phyloP scores from a whole-genome alignment of 1,139 yeast genomes.

The Starmera stellimalicola region DNA sequence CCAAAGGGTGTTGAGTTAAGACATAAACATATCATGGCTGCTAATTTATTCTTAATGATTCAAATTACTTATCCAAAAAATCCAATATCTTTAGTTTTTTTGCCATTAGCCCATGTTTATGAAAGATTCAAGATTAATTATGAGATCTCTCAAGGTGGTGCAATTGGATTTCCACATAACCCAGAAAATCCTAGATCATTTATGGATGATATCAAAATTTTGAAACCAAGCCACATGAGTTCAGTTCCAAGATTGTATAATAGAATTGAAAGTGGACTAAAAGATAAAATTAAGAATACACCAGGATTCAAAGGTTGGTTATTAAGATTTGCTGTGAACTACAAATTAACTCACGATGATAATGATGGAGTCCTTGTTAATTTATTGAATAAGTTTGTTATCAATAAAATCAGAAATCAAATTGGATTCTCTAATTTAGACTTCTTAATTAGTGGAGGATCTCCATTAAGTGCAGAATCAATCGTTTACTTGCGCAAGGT shows the following conservation, averaged over 20 bases:
- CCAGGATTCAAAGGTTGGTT: slow-evolving; percentile 18
- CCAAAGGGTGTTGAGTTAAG: slow-evolving; percentile 48
- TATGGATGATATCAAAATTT: slow-evolving; percentile 35
- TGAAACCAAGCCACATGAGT: slow-evolving; percentile 35
- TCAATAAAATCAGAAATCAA: slow-evolving; percentile 29
- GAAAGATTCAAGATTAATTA: slow-evolving; percentile 30
- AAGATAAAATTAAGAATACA: slow-evolving; percentile 23
- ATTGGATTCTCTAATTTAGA: slow-evolving; percentile 34
- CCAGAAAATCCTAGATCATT: slow-evolving; percentile 34
- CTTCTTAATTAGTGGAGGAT: slow-evolving; percentile 37
- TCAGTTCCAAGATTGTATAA: slow-evolving; percentile 45
- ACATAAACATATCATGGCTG: slow-evolving; percentile 35
- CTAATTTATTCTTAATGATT: slow-evolving; percentile 21
- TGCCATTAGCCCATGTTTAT: slow-evolving; percentile 63
- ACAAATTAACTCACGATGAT: slow-evolving; percentile 26
- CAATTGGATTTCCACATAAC: slow-evolving; percentile 36
- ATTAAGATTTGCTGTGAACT: slow-evolving; percentile 17
- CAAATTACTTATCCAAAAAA: slow-evolving; percentile 18
- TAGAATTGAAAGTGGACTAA: slow-evolving; percentile 40
- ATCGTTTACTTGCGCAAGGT: slow-evolving; percentile 37
- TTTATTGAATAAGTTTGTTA: slow-evolving; percentile 32
- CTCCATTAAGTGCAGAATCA: slow-evolving; percentile 41
- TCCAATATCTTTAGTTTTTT: slow-evolving; percentile 26
- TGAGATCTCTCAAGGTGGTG: slow-evolving; percentile 26
- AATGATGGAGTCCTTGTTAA: slow-evolving; percentile 21